These are phyloP conservation scores for Trebouxiophyceae sp. DNA, from an alignment of 163 green algal species.

Conservation along the genomic window DNA sequence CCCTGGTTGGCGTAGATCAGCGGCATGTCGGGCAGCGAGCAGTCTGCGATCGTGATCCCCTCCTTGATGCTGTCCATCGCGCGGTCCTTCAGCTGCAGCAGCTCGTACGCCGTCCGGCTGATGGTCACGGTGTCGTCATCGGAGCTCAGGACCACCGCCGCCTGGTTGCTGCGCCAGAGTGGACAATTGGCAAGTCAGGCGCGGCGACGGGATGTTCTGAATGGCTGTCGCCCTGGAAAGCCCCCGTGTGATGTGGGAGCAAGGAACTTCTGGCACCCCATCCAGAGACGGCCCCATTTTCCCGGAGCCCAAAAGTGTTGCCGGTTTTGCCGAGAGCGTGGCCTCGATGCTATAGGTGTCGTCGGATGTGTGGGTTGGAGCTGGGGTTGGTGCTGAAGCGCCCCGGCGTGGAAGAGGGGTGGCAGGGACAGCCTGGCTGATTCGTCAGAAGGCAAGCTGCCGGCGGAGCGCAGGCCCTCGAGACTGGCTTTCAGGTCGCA, in stretches of 20 bases:
- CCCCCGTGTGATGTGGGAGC: no score
- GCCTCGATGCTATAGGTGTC: no score
- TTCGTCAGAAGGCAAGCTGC: not conserved
- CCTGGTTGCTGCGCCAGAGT: not conserved
- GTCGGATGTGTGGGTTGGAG: no score
- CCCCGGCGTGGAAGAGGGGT: no score
- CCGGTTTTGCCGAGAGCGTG: no score
- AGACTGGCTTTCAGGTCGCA: no score
- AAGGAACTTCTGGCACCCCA: not conserved
- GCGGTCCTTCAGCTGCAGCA: constrained; percentile 40
- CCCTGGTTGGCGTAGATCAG: constrained; percentile 68
- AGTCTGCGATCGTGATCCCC: constrained; percentile 71
- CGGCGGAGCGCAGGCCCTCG: not conserved
- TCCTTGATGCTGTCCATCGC: constrained; percentile 45
- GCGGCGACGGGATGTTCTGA: no score
- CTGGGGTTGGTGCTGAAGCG: no score
- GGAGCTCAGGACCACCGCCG: not conserved
- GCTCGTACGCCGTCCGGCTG: constrained; percentile 22
- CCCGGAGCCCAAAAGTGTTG: not conserved
- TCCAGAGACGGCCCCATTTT: not conserved
- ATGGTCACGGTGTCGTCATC: constrained; percentile 24
- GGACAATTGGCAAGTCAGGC: not conserved
- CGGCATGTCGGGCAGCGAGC: constrained; percentile 49
- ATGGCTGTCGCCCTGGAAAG: no score
- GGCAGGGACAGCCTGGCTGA: no score